Conservation (phyloP, 2,329 filamentous ascomycete species). For the Sporothrix euskadiensis region DNA sequence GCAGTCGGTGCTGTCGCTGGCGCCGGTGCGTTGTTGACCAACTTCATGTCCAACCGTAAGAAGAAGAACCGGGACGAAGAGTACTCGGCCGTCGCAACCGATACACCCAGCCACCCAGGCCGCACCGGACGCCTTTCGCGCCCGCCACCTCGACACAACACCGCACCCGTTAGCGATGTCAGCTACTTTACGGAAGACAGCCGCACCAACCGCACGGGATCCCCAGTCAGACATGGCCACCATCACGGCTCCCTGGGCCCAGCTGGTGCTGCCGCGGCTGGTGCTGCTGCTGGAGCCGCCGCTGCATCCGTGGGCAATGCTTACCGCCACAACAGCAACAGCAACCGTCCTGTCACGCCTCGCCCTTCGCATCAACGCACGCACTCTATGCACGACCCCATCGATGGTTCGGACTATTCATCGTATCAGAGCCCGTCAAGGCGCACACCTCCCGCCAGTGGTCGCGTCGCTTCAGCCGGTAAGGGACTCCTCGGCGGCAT, state of each 20-base stretch:
- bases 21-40: slow-evolving; percentile 62
- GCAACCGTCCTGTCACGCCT: slow-evolving; percentile 48
- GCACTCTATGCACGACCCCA: slow-evolving; percentile 44
- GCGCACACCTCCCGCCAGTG: slow-evolving; percentile 48
- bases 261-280: slow-evolving; percentile 10
- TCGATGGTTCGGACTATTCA: slow-evolving; percentile 59
- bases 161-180: slow-evolving; percentile 51
- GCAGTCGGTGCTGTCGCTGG: slow-evolving; percentile 63
- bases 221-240: slow-evolving; percentile 41
- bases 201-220: slow-evolving; percentile 41
- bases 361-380: slow-evolving; percentile 50
- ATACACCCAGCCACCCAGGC: slow-evolving; percentile 56
- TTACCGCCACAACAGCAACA: slow-evolving; percentile 33
- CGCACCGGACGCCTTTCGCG: slow-evolving; percentile 38
- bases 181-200: slow-evolving; percentile 42
- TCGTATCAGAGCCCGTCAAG: slow-evolving; percentile 65
- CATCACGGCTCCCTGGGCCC: not conserved
- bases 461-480: slow-evolving; percentile 44
- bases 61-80: slow-evolving; percentile 53
- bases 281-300: slow-evolving; percentile 44
- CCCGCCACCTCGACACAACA: slow-evolving; percentile 28
- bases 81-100: slow-evolving; percentile 62
- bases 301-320: slow-evolving; percentile 42
- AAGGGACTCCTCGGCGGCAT: slow-evolving; percentile 62
- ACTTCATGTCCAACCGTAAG: slow-evolving; percentile 56